Evolutionary conservation across 768 basidiomycete species (phyloP).

Genomic region (Phylloporus scabripes): DNA sequence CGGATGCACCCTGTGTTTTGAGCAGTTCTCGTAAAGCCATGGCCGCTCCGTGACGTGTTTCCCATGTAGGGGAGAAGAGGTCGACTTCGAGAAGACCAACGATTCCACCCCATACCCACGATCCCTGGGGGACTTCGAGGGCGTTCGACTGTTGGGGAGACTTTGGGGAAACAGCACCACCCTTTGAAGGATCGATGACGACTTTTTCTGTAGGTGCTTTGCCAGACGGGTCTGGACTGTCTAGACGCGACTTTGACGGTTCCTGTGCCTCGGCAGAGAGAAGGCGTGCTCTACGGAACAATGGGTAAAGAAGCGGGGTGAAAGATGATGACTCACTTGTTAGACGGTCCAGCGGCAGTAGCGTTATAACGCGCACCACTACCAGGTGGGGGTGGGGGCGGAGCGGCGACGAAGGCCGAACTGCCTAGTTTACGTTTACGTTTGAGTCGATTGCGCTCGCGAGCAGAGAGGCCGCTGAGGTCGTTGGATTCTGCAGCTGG

Average conservation of each 20-base stretch:
- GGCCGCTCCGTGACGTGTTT: conserved; percentile 89
- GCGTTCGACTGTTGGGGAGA: conserved; percentile 71
- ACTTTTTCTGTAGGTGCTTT: conserved; percentile 54
- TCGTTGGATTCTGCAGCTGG: conserved; percentile 39
- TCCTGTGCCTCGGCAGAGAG: conserved; percentile 58
- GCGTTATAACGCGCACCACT: conserved; percentile 58
- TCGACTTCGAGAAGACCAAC: conserved; percentile 76
- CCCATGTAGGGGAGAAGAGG: conserved; percentile 84
- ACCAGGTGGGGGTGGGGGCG: conserved; percentile 52
- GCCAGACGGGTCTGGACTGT: conserved; percentile 45
- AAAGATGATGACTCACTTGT: conserved; percentile 41
- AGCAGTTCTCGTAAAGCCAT: conserved; percentile 87
- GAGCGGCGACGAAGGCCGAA: conserved; percentile 72
- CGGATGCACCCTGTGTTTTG: conserved; percentile 73
- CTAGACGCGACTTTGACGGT: conserved; percentile 47
- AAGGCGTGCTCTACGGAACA: conserved; percentile 56
- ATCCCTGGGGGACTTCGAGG: conserved; percentile 66
- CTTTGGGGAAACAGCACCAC: conserved; percentile 79
- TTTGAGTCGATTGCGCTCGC: conserved; percentile 91
- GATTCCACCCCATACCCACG: conserved; percentile 86
- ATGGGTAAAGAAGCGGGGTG: conserved; percentile 2
- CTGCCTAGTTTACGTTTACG: conserved; percentile 89
- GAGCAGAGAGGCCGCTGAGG: conserved; percentile 65
- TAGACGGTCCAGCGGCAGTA: conserved; percentile 51
- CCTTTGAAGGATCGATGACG: conserved; percentile 73